phyloP scores from a whole-genome alignment of 2,329 filamentous ascomycete genomes.

The Periconia digitata region DNA sequence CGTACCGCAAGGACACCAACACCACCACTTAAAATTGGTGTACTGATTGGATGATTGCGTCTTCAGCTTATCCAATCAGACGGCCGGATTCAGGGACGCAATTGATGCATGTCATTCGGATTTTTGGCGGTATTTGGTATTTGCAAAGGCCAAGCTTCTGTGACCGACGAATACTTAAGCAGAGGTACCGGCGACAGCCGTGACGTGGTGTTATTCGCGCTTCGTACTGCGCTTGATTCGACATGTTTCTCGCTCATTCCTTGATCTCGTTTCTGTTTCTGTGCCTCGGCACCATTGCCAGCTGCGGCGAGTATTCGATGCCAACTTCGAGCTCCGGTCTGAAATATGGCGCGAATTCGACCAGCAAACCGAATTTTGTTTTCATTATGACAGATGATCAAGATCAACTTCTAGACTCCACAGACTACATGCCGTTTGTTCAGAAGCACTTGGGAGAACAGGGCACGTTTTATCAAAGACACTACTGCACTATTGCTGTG shows the following conservation, averaged over 20 bases:
- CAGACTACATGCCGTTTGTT: slow-evolving; percentile 62
- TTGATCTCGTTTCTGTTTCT: background rate
- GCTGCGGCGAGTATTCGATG: background rate
- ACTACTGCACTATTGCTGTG: slow-evolving; percentile 66
- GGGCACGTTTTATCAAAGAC: slow-evolving; percentile 61
- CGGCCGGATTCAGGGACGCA: too few species aligned
- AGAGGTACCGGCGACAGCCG: too few species aligned
- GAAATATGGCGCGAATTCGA: background rate
- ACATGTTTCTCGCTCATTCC: background rate
- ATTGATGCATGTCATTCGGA: too few species aligned
- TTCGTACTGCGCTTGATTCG: too few species aligned
- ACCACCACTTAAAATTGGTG: too few species aligned
- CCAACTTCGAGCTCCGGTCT: background rate
- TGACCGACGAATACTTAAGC: too few species aligned
- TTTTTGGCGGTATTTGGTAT: too few species aligned
- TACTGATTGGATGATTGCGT: too few species aligned
- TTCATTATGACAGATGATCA: slow-evolving; percentile 70
- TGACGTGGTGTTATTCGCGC: too few species aligned
- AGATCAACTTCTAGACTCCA: slow-evolving; percentile 61
- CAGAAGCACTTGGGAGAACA: slow-evolving; percentile 57
- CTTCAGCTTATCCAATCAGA: too few species aligned
- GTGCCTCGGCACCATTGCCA: background rate
- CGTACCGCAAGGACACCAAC: too few species aligned
- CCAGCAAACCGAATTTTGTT: slow-evolving; percentile 54
- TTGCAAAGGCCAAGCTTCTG: too few species aligned